Conservation (phyloP, 2,329 filamentous ascomycete species). For the Fusarium fracticaudum region DNA sequence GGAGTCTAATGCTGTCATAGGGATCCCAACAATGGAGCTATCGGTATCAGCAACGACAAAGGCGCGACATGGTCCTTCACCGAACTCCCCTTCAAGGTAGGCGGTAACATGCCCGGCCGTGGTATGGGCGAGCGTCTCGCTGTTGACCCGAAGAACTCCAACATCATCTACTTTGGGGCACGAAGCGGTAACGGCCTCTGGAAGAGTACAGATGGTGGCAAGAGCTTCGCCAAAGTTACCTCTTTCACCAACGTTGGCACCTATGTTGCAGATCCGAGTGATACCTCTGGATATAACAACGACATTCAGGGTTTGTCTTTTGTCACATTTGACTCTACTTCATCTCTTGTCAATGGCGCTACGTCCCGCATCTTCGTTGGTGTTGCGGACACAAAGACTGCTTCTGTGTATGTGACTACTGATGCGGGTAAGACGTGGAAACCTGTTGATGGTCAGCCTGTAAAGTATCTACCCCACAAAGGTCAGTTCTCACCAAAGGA, state of each 20-base stretch:
- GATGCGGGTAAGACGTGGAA: constrained; percentile 64
- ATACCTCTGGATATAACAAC: constrained; percentile 55
- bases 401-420: constrained; percentile 63
- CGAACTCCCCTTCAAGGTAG: constrained; percentile 66
- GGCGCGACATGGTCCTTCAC: constrained; percentile 62
- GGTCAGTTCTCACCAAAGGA: constrained; percentile 60
- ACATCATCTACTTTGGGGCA: constrained; percentile 67
- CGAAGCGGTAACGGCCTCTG: constrained; percentile 67
- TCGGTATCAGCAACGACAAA: constrained; percentile 63
- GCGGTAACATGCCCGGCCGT: constrained; percentile 70
- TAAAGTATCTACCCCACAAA: constrained; percentile 64
- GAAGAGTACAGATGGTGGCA: constrained; percentile 66
- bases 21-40: constrained; percentile 65
- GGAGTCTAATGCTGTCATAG: neutral
- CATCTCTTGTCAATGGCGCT: constrained; percentile 54
- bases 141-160: constrained; percentile 65
- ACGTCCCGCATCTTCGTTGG: constrained; percentile 67
- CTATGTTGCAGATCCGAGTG: constrained; percentile 56
- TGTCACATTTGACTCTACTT: constrained; percentile 66
- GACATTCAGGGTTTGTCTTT: constrained; percentile 60
- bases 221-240: constrained; percentile 61
- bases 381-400: constrained; percentile 61
- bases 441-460: constrained; percentile 60
- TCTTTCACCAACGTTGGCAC: constrained; percentile 62
- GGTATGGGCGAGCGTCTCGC: constrained; percentile 68